These are phyloP conservation scores for Ramularia endophylla DNA, from an alignment of 2,329 filamentous ascomycete genomes.

Conservation along the genomic window DNA sequence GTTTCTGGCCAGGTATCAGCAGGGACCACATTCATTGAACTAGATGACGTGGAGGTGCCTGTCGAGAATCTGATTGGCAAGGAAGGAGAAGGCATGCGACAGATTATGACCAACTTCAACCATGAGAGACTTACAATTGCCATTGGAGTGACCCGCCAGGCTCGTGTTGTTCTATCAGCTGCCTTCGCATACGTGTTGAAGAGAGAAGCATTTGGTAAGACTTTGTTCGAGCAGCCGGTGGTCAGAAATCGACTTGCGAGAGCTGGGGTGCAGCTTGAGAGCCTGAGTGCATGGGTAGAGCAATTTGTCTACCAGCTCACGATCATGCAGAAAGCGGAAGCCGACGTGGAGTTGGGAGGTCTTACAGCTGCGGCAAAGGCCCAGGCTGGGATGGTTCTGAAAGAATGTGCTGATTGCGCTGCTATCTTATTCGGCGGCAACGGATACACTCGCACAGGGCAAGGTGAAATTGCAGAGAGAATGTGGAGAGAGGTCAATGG, in stretches of 20 bases:
- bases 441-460: conserved; percentile 57
- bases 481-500: conserved; percentile 36
- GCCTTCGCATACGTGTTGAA: conserved; percentile 60
- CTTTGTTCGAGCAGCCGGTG: conserved; percentile 67
- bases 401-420: conserved; percentile 64
- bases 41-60: conserved; percentile 69
- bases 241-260: conserved; percentile 69
- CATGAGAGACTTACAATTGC: conserved; percentile 66
- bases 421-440: conserved; percentile 69
- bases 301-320: conserved; percentile 64
- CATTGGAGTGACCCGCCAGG: conserved; percentile 57
- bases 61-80: conserved; percentile 62
- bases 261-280: conserved; percentile 61
- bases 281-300: conserved; percentile 67
- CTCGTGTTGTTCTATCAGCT: conserved; percentile 53
- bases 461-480: conserved; percentile 66
- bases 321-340: conserved; percentile 53
- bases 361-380: conserved; percentile 68
- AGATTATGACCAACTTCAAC: conserved; percentile 60
- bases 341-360: conserved; percentile 61
- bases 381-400: conserved; percentile 63
- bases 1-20: conserved; percentile 59
- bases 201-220: conserved; percentile 62
- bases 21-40: conserved; percentile 69
- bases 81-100: conserved; percentile 67